Evolutionary conservation across 345 rosid species (phyloP).

Genomic region (Ricinus communis): DNA sequence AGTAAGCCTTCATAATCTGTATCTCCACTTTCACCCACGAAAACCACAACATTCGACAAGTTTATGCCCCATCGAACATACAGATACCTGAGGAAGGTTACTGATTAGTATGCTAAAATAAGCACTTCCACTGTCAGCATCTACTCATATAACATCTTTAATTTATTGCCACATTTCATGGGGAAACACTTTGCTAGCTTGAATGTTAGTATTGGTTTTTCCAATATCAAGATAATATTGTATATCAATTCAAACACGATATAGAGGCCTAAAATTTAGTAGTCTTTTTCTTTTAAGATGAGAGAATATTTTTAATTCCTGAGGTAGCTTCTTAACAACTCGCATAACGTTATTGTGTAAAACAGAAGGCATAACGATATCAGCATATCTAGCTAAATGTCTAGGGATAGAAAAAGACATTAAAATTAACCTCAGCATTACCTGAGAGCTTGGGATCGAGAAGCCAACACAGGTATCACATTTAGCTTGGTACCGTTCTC

Average conservation of each 20-base stretch:
- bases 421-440: background rate
- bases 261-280: too few relatives aligned
- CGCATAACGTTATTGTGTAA: background rate
- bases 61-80: conserved; percentile 25
- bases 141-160: too few relatives aligned
- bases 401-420: background rate
- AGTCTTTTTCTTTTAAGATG: too few relatives aligned
- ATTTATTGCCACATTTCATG: too few relatives aligned
- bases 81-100: conserved; percentile 15
- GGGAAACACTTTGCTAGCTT: too few relatives aligned
- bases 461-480: conserved; percentile 25
- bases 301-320: too few relatives aligned
- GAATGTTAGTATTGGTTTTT: too few relatives aligned
- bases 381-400: background rate
- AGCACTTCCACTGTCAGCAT: too few relatives aligned
- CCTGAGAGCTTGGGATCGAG: conserved; percentile 29
- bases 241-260: too few relatives aligned
- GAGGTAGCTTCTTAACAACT: background rate
- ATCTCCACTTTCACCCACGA: conserved; percentile 21
- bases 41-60: conserved; percentile 21
- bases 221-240: too few relatives aligned
- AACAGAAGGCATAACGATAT: too few relatives aligned
- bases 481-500: conserved; percentile 22
- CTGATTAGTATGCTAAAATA: background rate
- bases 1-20: conserved; percentile 25